phyloP scores from a whole-genome alignment of 2,329 filamentous ascomycete species.

The Domatiomyces globalis region DNA sequence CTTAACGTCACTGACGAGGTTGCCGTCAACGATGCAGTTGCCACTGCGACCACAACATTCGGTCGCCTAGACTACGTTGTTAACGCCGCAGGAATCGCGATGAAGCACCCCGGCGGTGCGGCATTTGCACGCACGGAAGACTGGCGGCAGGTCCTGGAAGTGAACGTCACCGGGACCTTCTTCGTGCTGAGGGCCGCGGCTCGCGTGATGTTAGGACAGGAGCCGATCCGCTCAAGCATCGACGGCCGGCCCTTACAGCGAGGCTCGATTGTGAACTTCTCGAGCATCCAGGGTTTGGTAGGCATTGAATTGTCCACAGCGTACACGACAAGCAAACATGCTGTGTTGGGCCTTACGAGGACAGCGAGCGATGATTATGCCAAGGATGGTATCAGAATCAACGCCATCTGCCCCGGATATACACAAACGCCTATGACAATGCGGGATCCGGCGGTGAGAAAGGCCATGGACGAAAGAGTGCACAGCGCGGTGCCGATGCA shows the following conservation, averaged over 20 bases:
- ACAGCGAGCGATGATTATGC: slow-evolving; percentile 40
- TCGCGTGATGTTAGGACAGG: slow-evolving; percentile 33
- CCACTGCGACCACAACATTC: slow-evolving; percentile 42
- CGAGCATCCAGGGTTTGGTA: slow-evolving; percentile 38
- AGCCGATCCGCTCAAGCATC: slow-evolving; percentile 26
- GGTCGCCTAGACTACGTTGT: slow-evolving; percentile 24
- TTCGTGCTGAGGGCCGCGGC: slow-evolving; percentile 31
- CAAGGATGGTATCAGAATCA: slow-evolving; percentile 34
- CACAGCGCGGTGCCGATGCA: slow-evolving; percentile 35
- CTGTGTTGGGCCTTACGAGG: slow-evolving; percentile 44
- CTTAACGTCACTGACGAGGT: slow-evolving; percentile 38
- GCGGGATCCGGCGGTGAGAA: slow-evolving; percentile 58
- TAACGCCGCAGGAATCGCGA: slow-evolving; percentile 20
- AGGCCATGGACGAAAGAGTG: slow-evolving; percentile 39
- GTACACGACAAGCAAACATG: slow-evolving; percentile 39
- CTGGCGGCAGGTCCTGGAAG: slow-evolving; percentile 30
- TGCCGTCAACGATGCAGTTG: slow-evolving; percentile 39
- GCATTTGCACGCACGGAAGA: slow-evolving; percentile 20
- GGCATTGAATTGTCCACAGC: slow-evolving; percentile 26
- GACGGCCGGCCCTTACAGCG: slow-evolving; percentile 26
- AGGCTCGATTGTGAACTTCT: slow-evolving; percentile 39
- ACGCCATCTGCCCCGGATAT: slow-evolving; percentile 39
- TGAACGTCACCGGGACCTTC: slow-evolving; percentile 34
- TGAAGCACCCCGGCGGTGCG: slow-evolving; percentile 16
- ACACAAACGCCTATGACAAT: slow-evolving; percentile 62